Conservation (phyloP, 495 filamentous ascomycete species). For the Rostrohypoxylon terebratum region DNA sequence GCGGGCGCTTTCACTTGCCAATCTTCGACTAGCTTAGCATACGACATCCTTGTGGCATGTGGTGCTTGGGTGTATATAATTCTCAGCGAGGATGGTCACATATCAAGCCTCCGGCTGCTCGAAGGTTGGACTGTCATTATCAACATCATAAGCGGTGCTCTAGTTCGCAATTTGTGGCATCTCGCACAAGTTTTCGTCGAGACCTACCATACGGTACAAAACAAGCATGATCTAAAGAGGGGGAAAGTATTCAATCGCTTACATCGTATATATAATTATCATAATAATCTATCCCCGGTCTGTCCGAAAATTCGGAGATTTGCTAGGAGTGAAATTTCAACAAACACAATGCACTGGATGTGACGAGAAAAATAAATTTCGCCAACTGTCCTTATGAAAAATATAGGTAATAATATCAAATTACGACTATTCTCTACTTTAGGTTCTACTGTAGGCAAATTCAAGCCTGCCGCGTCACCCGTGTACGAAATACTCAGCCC, state of each 20-base stretch:
- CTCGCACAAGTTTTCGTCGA: not conserved
- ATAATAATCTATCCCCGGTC: not conserved
- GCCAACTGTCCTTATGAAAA: not conserved
- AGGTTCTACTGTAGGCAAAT: slow-evolving; percentile 3
- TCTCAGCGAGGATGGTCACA: not conserved
- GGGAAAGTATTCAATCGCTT: not conserved
- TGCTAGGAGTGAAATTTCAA: not conserved
- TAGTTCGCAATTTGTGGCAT: not conserved
- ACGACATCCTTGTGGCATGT: not conserved
- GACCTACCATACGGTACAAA: not conserved
- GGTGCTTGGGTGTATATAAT: not conserved
- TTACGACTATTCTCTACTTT: slow-evolving; percentile 14
- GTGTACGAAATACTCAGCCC: slow-evolving; percentile 16
- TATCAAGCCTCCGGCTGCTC: not conserved
- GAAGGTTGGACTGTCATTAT: not conserved
- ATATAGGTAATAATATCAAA: not conserved
- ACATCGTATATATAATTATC: not conserved
- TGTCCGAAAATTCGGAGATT: not conserved
- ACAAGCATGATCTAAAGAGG: not conserved
- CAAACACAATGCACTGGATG: not conserved
- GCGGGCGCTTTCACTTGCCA: not conserved
- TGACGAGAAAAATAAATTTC: not conserved
- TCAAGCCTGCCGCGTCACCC: not conserved
- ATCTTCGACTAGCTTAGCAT: not conserved
- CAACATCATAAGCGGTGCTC: not conserved